Conservation (phyloP, 1,284 basidiomycete species). For the Dichomitus squalens region DNA sequence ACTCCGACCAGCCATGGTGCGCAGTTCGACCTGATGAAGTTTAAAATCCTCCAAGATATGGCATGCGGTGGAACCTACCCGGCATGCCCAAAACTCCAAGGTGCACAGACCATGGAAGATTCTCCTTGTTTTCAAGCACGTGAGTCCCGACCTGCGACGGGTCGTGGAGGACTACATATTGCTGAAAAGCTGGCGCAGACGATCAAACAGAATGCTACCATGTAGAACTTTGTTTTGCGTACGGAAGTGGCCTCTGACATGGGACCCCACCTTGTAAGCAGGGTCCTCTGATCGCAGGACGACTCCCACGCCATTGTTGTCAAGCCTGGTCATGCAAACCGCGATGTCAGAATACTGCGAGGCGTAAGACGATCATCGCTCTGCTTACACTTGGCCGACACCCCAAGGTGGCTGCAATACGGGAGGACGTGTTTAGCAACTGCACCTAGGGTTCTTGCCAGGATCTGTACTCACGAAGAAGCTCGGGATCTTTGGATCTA, state of each 20-base stretch:
- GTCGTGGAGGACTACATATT: slow-evolving; percentile 25
- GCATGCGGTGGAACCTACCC: slow-evolving; percentile 17
- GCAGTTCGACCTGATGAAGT: slow-evolving; percentile 26
- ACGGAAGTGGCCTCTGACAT: slow-evolving; percentile 41
- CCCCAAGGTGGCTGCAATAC: not conserved
- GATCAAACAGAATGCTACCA: not conserved
- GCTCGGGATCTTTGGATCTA: slow-evolving; percentile 18
- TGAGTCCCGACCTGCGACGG: not conserved
- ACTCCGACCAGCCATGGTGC: slow-evolving; percentile 30
- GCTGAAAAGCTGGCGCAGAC: slow-evolving; percentile 21
- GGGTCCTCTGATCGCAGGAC: slow-evolving; percentile 47
- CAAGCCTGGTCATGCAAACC: slow-evolving; percentile 17
- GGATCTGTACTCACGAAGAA: slow-evolving; percentile 4
- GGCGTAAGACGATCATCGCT: not conserved
- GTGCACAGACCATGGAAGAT: slow-evolving; percentile 34
- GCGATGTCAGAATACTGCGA: not conserved
- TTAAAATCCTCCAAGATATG: not conserved
- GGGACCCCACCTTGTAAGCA: slow-evolving; percentile 42
- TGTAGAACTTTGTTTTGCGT: not conserved
- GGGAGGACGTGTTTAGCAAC: too few relatives aligned
- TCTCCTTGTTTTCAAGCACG: slow-evolving; percentile 28
- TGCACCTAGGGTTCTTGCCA: too few relatives aligned
- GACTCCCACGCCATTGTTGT: slow-evolving; percentile 39
- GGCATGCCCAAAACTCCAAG: slow-evolving; percentile 36
- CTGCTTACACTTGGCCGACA: not conserved